phyloP scores from a whole-genome alignment of 164 flowering plant species.

The grape (Vitis vinifera) region DNA sequence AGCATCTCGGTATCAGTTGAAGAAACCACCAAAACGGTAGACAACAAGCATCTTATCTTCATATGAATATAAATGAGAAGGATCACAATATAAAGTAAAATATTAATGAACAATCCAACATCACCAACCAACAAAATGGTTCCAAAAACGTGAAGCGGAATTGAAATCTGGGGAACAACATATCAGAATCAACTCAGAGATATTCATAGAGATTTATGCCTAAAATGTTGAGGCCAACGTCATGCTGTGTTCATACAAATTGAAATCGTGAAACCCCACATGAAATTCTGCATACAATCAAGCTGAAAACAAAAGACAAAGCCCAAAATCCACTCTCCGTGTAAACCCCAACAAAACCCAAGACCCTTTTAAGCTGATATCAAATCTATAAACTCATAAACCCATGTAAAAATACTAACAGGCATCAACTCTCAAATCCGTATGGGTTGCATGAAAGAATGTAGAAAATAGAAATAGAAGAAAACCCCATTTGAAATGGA shows the following conservation, averaged over 20 bases:
- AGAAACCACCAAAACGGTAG: slow-evolving; percentile 55
- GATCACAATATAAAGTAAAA: slow-evolving; percentile 14
- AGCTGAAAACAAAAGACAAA: slow-evolving; percentile 18
- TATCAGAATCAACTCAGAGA: no score
- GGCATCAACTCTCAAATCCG: no score
- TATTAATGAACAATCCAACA: slow-evolving; percentile 30
- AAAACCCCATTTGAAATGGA: slow-evolving; percentile 5
- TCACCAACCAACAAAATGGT: slow-evolving; percentile 30
- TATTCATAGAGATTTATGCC: no score
- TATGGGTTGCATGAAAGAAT: no score
- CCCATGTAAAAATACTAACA: not conserved
- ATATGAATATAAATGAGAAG: slow-evolving; percentile 29
- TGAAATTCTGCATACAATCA: slow-evolving; percentile 12
- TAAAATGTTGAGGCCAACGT: no score
- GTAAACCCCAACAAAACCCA: slow-evolving; percentile 41
- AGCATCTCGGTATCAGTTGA: slow-evolving; percentile 78
- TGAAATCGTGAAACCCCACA: slow-evolving; percentile 15
- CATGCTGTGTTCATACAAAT: not conserved
- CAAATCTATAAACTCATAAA: not conserved
- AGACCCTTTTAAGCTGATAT: slow-evolving; percentile 5
- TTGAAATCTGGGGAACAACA: slow-evolving; percentile 28
- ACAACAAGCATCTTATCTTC: slow-evolving; percentile 56
- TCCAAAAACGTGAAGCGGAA: slow-evolving; percentile 3
- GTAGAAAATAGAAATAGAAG: not conserved
- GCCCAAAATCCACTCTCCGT: slow-evolving; percentile 47